phyloP scores from a whole-genome alignment of 1,284 basidiomycete genomes.

The Ceratobasidium sp. region DNA sequence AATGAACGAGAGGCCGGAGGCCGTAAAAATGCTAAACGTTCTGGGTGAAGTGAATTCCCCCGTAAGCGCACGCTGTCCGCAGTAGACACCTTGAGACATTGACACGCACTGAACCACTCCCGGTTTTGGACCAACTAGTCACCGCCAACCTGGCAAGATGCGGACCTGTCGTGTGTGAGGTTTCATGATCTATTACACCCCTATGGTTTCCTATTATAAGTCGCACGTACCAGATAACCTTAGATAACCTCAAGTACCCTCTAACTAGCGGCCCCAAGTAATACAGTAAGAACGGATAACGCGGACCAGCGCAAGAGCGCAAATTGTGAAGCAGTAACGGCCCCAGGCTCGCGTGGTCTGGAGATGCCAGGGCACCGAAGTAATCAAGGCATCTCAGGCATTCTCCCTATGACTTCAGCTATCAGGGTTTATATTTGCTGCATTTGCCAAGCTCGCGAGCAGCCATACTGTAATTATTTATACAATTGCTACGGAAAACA shows the following conservation, averaged over 20 bases:
- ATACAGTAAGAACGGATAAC: conserved; percentile 7
- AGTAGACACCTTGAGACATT: background rate
- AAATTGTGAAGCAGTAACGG: conserved; percentile 37
- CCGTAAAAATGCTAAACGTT: too few species aligned
- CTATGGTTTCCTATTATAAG: too few species aligned
- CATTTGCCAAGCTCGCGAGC: conserved; percentile 13
- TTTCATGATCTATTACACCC: too few species aligned
- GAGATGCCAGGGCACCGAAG: conserved; percentile 8
- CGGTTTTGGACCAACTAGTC: too few species aligned
- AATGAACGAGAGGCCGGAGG: background rate
- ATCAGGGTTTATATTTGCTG: conserved; percentile 6
- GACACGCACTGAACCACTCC: background rate
- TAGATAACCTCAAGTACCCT: too few species aligned
- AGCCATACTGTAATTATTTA: conserved; percentile 20
- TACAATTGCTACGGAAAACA: conserved; percentile 21
- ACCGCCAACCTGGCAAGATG: too few species aligned
- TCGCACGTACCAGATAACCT: too few species aligned
- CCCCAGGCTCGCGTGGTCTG: conserved; percentile 39
- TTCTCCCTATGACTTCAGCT: conserved; percentile 37
- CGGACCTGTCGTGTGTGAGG: too few species aligned
- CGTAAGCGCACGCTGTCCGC: background rate
- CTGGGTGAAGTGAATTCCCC: background rate
- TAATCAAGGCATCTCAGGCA: conserved; percentile 30
- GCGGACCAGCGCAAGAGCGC: conserved; percentile 42
- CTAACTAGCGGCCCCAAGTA: too few species aligned